These are phyloP conservation scores for Tuber magnatum DNA, from an alignment of 495 filamentous ascomycete genomes.

Conservation along the genomic window DNA sequence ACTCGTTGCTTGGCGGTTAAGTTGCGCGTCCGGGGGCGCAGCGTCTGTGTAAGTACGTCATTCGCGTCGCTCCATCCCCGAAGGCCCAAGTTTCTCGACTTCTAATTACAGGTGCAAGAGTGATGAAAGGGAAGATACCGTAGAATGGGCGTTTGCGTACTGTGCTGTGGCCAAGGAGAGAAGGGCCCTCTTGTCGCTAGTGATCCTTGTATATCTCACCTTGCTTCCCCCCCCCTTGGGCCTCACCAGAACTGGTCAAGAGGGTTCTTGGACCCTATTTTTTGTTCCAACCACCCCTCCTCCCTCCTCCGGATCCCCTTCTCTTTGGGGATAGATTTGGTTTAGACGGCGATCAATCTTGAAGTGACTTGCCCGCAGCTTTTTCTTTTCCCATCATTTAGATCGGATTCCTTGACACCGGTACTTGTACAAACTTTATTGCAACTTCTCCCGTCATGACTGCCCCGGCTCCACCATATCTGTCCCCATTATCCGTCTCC, in stretches of 20 bases:
- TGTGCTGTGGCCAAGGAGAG: neutral
- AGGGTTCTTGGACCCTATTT: neutral
- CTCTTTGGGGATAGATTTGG: neutral
- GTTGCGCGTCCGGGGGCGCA: neutral
- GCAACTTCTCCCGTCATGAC: slow-evolving; percentile 11
- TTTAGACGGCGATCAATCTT: neutral
- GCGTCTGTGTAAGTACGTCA: neutral
- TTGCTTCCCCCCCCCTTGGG: neutral
- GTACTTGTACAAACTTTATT: neutral
- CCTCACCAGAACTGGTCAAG: neutral
- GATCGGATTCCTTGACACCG: neutral
- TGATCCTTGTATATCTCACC: neutral
- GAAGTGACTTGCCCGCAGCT: neutral
- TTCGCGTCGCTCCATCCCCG: neutral
- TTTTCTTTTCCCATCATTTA: neutral
- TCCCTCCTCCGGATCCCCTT: neutral
- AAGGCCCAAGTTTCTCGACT: neutral
- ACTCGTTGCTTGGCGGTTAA: neutral
- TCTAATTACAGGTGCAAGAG: neutral
- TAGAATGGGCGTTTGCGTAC: neutral
- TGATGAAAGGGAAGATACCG: neutral
- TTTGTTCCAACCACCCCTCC: neutral
- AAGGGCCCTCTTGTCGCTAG: neutral
- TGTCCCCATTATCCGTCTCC: slow-evolving; percentile 10
- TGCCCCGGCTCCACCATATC: slow-evolving; percentile 1